Evolutionary conservation across 805 yeast species (phyloP).

Genomic region (Yarrowia yakushimensis): DNA sequence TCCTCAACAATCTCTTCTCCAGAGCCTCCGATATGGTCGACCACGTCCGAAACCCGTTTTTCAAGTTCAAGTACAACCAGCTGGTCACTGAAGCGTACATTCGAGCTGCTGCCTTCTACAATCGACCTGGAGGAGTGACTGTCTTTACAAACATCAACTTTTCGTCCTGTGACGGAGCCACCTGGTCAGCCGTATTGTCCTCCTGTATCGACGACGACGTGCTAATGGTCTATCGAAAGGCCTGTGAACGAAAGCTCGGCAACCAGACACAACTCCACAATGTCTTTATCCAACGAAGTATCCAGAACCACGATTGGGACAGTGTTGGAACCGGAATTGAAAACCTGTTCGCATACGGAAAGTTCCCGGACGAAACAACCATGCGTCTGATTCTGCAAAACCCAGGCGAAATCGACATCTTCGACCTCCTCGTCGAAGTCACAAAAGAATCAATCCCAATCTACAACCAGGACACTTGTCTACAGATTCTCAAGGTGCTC

Average conservation of each 20-base stretch:
- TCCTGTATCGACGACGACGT: slow-evolving; percentile 18
- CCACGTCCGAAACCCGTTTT: background rate
- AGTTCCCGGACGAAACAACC: background rate
- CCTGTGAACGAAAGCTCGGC: background rate
- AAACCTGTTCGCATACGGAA: slow-evolving; percentile 5
- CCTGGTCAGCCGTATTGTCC: background rate
- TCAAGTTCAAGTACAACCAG: slow-evolving; percentile 5
- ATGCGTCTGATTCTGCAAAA: background rate
- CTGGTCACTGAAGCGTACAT: slow-evolving; percentile 8
- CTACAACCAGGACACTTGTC: background rate
- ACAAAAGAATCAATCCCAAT: background rate
- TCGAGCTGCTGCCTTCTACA: slow-evolving; percentile 5
- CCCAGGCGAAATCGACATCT: background rate
- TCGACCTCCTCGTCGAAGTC: slow-evolving; percentile 9
- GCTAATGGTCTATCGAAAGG: background rate
- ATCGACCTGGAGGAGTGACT: background rate
- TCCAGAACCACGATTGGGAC: background rate
- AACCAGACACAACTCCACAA: slow-evolving; percentile 12
- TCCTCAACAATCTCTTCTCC: background rate
- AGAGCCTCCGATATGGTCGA: background rate
- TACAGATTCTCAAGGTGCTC: background rate
- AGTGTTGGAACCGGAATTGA: background rate
- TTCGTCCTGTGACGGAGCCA: background rate
- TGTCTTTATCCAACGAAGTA: background rate
- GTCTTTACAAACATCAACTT: background rate